Percentiles rank a stretch among this genome's conserved stretches.
phyloP scores from a whole-genome alignment of 305 asterid genomes.

The Rubia balearica region DNA sequence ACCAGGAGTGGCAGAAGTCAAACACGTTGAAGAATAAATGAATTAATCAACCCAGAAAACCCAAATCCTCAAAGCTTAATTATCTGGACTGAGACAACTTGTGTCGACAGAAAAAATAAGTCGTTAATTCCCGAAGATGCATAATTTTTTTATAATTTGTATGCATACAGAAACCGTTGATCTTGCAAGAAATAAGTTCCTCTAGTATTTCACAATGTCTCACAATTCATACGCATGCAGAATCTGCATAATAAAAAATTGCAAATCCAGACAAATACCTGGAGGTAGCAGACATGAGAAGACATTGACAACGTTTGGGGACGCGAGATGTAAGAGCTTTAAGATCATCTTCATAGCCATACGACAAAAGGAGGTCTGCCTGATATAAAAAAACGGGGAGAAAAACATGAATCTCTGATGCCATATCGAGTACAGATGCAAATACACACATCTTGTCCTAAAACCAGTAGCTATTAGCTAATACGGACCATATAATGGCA shows the following conservation, averaged over 20 bases:
- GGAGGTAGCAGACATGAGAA: constrained; percentile 95
- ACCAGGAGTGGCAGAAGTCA: neutral
- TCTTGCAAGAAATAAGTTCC: neutral
- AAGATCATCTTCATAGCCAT: constrained; percentile 82
- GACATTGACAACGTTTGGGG: constrained; percentile 87
- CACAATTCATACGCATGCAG: neutral
- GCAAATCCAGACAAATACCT: constrained; percentile 40
- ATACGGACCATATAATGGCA: neutral
- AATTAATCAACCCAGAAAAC: neutral
- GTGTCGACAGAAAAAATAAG: neutral
- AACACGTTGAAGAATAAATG: neutral
- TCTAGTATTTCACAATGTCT: neutral
- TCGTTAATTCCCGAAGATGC: neutral
- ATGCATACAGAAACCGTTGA: neutral
- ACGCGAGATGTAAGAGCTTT: constrained; percentile 65
- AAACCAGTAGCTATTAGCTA: neutral
- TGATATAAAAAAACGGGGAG: constrained; percentile 26
- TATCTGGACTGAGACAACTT: neutral
- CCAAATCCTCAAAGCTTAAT: neutral
- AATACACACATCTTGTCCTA: neutral
- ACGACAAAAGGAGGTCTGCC: constrained; percentile 94
- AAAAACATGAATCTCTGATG: neutral
- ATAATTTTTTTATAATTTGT: neutral
- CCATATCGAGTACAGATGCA: neutral
- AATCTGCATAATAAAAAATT: neutral